Conservation (phyloP, 306 rosid species). For the Vachellia pachyceras region DNA sequence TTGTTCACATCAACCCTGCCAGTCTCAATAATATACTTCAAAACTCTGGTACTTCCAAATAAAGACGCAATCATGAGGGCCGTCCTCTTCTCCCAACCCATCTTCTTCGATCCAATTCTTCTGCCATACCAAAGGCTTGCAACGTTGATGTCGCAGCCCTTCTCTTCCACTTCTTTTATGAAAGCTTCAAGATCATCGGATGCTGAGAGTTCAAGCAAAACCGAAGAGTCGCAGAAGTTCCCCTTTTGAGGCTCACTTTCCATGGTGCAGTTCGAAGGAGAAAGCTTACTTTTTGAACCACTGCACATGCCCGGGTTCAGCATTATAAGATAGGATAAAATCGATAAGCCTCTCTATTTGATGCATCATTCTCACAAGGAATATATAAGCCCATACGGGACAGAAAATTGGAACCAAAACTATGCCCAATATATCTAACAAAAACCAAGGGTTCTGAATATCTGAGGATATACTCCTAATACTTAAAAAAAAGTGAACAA, state of each 20-base stretch:
- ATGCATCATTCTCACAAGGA: neutral
- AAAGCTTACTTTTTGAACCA: slow-evolving; percentile 63
- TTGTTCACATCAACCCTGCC: slow-evolving; percentile 75
- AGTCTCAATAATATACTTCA: slow-evolving; percentile 64
- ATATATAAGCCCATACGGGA: neutral
- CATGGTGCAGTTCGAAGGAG: slow-evolving; percentile 59
- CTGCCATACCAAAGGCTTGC: slow-evolving; percentile 89
- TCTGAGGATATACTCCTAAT: neutral
- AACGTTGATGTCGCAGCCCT: slow-evolving; percentile 60
- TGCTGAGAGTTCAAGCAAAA: slow-evolving; percentile 86
- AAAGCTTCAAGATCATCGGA: slow-evolving; percentile 81
- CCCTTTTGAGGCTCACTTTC: slow-evolving; percentile 50
- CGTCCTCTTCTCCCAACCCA: slow-evolving; percentile 87
- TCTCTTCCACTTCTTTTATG: slow-evolving; percentile 70
- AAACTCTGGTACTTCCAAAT: slow-evolving; percentile 75
- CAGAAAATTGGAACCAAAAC: neutral
- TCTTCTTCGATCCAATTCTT: slow-evolving; percentile 86
- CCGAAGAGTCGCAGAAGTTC: slow-evolving; percentile 46
- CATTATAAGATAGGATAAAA: slow-evolving; percentile 35
- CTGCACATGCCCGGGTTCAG: slow-evolving; percentile 81
- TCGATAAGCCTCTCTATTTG: slow-evolving; percentile 37
- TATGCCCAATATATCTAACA: slow-evolving; percentile 2
- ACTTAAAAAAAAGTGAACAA: neutral
- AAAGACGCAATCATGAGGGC: slow-evolving; percentile 94
- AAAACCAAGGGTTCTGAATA: slow-evolving; percentile 25